phyloP scores from a whole-genome alignment of 352 stramenopile genomes.

The Halophytophthora batemanensis region DNA sequence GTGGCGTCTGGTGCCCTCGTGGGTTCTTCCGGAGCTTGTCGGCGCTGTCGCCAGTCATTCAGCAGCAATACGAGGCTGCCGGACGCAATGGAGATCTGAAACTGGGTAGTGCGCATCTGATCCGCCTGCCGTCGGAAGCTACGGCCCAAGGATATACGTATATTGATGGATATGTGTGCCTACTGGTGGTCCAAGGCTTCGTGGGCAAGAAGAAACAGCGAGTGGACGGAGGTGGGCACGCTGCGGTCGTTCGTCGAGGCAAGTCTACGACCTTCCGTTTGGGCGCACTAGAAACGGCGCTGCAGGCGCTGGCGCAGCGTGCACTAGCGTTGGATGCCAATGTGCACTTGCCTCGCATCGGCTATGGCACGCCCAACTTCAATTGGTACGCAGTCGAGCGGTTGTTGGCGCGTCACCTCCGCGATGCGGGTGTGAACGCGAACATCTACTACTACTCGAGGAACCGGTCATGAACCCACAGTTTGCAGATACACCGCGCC shows the following conservation, averaged over 20 bases:
- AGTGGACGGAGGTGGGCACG: constrained; percentile 14
- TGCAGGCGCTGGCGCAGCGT: constrained; percentile 38
- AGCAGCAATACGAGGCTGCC: constrained; percentile 63
- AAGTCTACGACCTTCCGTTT: constrained; percentile 69
- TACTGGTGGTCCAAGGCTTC: constrained; percentile 73
- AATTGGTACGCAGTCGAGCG: constrained; percentile 85
- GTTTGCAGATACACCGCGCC: no score
- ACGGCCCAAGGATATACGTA: constrained; percentile 1
- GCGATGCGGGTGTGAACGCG: constrained; percentile 42
- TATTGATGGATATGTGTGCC: constrained; percentile 47
- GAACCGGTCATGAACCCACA: neutral
- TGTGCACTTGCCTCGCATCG: constrained; percentile 76
- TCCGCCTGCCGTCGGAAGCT: constrained; percentile 29
- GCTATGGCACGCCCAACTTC: constrained; percentile 70
- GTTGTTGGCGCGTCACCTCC: constrained; percentile 59
- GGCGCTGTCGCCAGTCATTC: constrained; percentile 40
- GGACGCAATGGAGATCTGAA: constrained; percentile 62
- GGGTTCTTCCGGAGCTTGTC: constrained; percentile 75
- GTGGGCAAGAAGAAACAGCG: constrained; percentile 53
- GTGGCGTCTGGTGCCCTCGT: constrained; percentile 62
- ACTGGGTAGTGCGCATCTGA: constrained; percentile 66
- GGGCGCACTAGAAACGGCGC: constrained; percentile 50
- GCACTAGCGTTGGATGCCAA: constrained; percentile 37
- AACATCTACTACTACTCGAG: constrained; percentile 74
- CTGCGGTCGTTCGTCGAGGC: constrained; percentile 38